Base-by-base conservation (phyloP, 352 stramenopile genomes). In the Phytophthora litchii region DNA sequence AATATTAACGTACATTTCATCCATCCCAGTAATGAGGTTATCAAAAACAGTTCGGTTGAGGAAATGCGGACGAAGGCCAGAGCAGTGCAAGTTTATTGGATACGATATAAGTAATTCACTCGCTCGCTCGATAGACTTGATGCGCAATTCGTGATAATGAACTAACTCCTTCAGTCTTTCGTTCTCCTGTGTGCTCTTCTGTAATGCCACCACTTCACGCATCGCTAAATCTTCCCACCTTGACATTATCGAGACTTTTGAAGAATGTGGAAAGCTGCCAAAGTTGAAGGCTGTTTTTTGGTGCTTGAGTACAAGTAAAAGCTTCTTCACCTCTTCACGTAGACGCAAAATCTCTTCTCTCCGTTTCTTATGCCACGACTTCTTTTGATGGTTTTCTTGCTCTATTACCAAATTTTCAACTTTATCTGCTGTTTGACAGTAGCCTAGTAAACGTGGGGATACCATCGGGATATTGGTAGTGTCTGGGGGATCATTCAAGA, bases 141-240 rank as follows among this genome's bases (percentile, higher is more conserved):
- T 38, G 11, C 45, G 34, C 9, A 38, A 29, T 13, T 52, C 13
- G 5, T 34, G 17, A 2, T 38, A 34, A 29, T 20, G 32, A 13
- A 54, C 37, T 12, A 43, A 17, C 32, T 44, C n/a, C 0, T 34
- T 48, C 17, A 65, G 27, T n/a, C 23, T 49, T 9, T 14, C 3
- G 6, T 61, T 67, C 16, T 67, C 50, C 16, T 61, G 19, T 4
- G 27, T 37, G 36, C 58, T 67, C 8, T n/a, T 27, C 31, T 51
- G 34, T 19, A 45, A n/a, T 13, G 3, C 11, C 4, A 27, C 17
- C 12, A 31, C 29, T 27, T 66, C 27, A 3, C 27, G 14, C 19
- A 3, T 27, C 2, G 43, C 42, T 17, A 38, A 20, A 16, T n/a
- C 17, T 19, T 49, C 34, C 46, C 25, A 57, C 45, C 38, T 17